Conservation (phyloP, 2,329 filamentous ascomycete genomes). For the Alternaria alternata region DNA sequence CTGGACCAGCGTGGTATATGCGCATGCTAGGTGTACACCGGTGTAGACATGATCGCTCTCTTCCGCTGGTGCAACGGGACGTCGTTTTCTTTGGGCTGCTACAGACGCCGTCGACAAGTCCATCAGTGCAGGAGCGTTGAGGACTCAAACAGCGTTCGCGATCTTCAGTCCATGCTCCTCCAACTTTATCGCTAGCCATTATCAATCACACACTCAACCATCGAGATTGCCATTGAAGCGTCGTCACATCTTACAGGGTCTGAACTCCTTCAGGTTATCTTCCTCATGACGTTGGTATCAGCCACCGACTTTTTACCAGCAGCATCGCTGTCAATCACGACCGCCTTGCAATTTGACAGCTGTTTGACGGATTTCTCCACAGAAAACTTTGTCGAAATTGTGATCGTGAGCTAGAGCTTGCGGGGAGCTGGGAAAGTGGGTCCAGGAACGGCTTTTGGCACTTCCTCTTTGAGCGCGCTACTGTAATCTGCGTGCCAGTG, state of each 20-base stretch:
- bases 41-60: background rate
- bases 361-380: conserved; percentile 34
- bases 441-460: conserved; percentile 37
- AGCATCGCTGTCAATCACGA: conserved; percentile 19
- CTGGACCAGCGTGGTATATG: conserved; percentile 8
- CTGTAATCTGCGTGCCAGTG: conserved; percentile 45
- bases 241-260: conserved; percentile 8
- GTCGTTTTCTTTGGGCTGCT: background rate
- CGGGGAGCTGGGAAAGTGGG: conserved; percentile 50
- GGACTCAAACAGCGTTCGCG: conserved; percentile 2
- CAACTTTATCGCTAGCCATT: conserved; percentile 3
- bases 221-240: background rate
- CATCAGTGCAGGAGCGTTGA: conserved; percentile 1
- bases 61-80: background rate
- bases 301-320: conserved; percentile 5
- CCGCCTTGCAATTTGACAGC: conserved; percentile 26
- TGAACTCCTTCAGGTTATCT: conserved; percentile 2
- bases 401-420: conserved; percentile 42
- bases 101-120: background rate
- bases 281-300: background rate
- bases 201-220: conserved; percentile 1
- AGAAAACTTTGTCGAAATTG: conserved; percentile 43
- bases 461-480: conserved; percentile 39
- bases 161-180: conserved; percentile 14
- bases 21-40: background rate